Percentiles rank a stretch among this genome's conserved stretches.
phyloP scores from a whole-genome alignment of 805 yeast genomes.

The Metschnikowia lochheadii region DNA sequence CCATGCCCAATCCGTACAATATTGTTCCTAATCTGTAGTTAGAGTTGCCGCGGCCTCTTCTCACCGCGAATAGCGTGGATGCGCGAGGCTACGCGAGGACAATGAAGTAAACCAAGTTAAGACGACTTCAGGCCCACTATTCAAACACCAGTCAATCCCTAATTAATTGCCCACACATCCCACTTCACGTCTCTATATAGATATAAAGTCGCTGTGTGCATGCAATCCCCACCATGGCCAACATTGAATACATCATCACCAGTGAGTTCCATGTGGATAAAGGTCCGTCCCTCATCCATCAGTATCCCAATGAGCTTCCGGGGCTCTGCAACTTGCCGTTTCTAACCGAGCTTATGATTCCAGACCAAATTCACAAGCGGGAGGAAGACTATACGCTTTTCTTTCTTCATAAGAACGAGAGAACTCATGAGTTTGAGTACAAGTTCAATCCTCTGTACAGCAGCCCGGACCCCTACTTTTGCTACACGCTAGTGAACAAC shows the following conservation, averaged over 20 bases:
- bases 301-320: slow-evolving; percentile 47
- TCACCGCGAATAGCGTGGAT: neutral
- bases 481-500: slow-evolving; percentile 52
- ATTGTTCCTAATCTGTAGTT: neutral
- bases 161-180: neutral
- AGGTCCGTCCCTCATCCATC: slow-evolving; percentile 65
- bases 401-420: slow-evolving; percentile 44
- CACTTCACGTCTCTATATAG: neutral
- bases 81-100: slow-evolving; percentile 3
- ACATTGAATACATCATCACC: slow-evolving; percentile 56
- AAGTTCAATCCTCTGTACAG: slow-evolving; percentile 28
- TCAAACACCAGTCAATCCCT: neutral
- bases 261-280: slow-evolving; percentile 77
- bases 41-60: neutral
- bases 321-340: slow-evolving; percentile 34
- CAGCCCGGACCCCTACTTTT: slow-evolving; percentile 44
- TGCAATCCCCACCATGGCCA: slow-evolving; percentile 18
- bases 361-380: slow-evolving; percentile 55
- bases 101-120: neutral
- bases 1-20: too few relatives aligned
- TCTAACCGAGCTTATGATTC: slow-evolving; percentile 56
- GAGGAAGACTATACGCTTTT: slow-evolving; percentile 58
- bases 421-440: slow-evolving; percentile 39
- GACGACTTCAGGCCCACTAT: neutral
- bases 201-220: neutral